Base-by-base conservation (phyloP, 345 rosid species). In the Salix koriyanagi region DNA sequence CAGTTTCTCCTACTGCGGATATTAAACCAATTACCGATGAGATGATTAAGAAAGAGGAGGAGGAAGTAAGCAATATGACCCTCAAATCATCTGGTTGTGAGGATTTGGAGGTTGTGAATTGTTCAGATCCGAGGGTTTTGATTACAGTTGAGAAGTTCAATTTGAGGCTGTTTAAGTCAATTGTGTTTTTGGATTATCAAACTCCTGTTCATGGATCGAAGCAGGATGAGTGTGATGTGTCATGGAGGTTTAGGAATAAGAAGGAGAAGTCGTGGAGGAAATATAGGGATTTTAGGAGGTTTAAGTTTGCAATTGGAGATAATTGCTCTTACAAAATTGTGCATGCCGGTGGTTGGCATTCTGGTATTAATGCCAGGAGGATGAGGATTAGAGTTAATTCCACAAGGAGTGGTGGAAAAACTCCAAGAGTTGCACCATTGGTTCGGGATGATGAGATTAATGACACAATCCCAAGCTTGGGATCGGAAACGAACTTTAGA, bases 201-300 rank as follows among this genome's bases (percentile, higher is more conserved):
- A 71, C 88, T 75, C 97, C 97, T 0, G 93, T 91, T 34, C 88
- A 85, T 44, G 97, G 97, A 36, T 88, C 92, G 19, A 91, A 79
- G 11, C 78, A 86, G 0, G 90, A 89, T 79, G 95, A 91, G 77
- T 93, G 97, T 73, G 99, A 95, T 78, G 97, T 90, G 69, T 89
- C 92, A 19, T 93, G 97, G 97, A 93, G 89, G 75, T 93, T 95
- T 78, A 87, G 98, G 86, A 95, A 95, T 79, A 93, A 87, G 83
- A 95, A 90, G 78, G 99, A 95, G 84, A 95, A 89, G 79, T 95
- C 97, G 0, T 95, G 97, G 99, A 91, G 98, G 88, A 90, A 81
- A 76, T 95, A 95, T 13, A 88, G 96, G 82, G 97, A 95, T 84
- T 93, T 95, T 72, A 86, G 98, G 81, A 91, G 98, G 90, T 93